Conservation (phyloP, 176 grass and related monocot genomes). For the Cenchrus fungigraminus region DNA sequence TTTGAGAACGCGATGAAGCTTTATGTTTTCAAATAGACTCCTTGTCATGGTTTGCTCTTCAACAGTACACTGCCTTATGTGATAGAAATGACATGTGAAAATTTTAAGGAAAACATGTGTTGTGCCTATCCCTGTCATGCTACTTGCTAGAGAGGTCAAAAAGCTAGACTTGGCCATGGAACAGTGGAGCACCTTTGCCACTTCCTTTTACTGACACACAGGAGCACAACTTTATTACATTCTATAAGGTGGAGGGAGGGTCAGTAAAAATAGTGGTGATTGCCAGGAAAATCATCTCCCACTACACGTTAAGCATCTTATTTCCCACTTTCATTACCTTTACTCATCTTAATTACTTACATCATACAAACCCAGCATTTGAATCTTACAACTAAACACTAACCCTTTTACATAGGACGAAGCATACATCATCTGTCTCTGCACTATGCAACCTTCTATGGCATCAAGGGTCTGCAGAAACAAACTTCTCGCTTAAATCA, state of each 20-base stretch:
- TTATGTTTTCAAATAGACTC: background rate
- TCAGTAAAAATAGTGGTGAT: slow-evolving; percentile 34
- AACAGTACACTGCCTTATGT: no score
- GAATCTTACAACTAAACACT: slow-evolving; percentile 17
- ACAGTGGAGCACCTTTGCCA: slow-evolving; percentile 6
- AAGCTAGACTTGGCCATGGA: slow-evolving; percentile 2
- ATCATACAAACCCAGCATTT: background rate
- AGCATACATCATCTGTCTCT: slow-evolving; percentile 8
- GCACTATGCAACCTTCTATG: background rate
- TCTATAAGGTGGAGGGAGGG: slow-evolving; percentile 18
- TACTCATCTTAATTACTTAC: background rate
- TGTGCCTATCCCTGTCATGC: background rate
- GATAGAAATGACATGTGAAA: background rate
- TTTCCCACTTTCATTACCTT: slow-evolving; percentile 23
- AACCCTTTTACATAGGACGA: slow-evolving; percentile 6
- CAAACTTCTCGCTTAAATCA: background rate
- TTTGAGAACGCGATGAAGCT: background rate
- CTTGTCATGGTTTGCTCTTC: background rate
- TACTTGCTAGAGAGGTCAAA: slow-evolving; percentile 13
- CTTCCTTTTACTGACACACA: slow-evolving; percentile 17
- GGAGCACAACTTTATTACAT: slow-evolving; percentile 40
- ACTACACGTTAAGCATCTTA: slow-evolving; percentile 41
- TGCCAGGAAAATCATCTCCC: slow-evolving; percentile 43
- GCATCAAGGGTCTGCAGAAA: slow-evolving; percentile 13
- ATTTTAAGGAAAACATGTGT: background rate